Evolutionary conservation across 1,139 yeast genomes (phyloP).

Genomic region (Kodamaea suecica): DNA sequence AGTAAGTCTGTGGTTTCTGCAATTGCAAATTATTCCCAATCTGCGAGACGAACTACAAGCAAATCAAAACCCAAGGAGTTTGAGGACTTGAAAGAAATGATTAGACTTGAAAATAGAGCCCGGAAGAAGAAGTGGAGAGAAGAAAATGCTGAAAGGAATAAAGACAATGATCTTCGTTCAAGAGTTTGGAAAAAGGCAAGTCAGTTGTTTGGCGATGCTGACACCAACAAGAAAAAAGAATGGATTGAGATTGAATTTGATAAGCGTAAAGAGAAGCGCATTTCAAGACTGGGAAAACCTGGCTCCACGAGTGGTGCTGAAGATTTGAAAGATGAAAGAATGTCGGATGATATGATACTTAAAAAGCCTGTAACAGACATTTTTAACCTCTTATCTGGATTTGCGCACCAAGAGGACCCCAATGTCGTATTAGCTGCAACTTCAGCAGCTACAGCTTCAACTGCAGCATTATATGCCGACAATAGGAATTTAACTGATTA

Average conservation of each 20-base stretch:
- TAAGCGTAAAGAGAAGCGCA: constrained; percentile 58
- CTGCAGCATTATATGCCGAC: constrained; percentile 33
- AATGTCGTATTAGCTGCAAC: constrained; percentile 40
- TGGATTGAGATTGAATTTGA: constrained; percentile 81
- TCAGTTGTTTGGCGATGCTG: constrained; percentile 59
- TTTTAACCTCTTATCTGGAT: constrained; percentile 36
- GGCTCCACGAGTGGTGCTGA: constrained; percentile 1
- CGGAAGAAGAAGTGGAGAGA: constrained; percentile 92
- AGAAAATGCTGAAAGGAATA: constrained; percentile 73
- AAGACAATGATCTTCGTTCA: constrained; percentile 80
- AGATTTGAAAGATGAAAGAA: constrained; percentile 5
- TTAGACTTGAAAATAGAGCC: constrained; percentile 71
- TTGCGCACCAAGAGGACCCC: constrained; percentile 34
- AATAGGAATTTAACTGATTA: constrained; percentile 13
- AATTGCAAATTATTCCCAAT: constrained; percentile 26
- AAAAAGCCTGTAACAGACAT: constrained; percentile 32
- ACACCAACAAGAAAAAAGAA: constrained; percentile 49
- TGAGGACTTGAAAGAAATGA: constrained; percentile 51
- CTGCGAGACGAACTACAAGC: constrained; percentile 16
- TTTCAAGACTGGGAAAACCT: constrained; percentile 29
- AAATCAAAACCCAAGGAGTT: constrained; percentile 28
- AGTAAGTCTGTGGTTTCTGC: constrained; percentile 31
- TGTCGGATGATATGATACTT: constrained; percentile 20
- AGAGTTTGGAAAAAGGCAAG: constrained; percentile 74
- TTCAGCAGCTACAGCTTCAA: constrained; percentile 36